Conservation (phyloP, 495 filamentous ascomycete species). For the Aspergillus olivimuriae region DNA sequence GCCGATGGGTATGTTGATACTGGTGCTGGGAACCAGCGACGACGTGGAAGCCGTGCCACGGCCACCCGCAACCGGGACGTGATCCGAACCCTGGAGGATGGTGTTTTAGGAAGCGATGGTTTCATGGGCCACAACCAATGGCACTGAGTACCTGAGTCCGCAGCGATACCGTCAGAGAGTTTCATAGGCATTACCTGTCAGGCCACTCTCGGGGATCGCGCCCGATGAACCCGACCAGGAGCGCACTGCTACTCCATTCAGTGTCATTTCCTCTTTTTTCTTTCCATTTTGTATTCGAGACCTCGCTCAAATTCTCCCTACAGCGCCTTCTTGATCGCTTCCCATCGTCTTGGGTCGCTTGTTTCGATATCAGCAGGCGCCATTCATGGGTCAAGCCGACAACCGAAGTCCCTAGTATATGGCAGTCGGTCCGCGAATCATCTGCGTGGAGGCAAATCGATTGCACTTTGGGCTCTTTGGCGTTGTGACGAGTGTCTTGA, state of each 20-base stretch:
- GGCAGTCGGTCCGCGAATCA: too few relatives aligned
- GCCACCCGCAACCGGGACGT: slow-evolving; percentile 74
- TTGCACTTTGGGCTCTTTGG: not conserved
- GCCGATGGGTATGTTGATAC: slow-evolving; percentile 71
- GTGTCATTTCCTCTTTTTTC: not conserved
- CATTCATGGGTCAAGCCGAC: too few relatives aligned
- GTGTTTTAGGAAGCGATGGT: slow-evolving; percentile 79
- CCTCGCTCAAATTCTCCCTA: not conserved
- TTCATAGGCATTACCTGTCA: slow-evolving; percentile 10
- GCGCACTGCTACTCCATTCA: slow-evolving; percentile 8
- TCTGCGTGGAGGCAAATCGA: too few relatives aligned
- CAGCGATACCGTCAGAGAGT: slow-evolving; percentile 7
- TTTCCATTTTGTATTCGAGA: slow-evolving; percentile 7
- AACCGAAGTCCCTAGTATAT: too few relatives aligned
- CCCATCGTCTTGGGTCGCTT: not conserved
- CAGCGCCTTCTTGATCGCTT: not conserved
- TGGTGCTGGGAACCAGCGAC: slow-evolving; percentile 54
- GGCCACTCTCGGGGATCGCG: slow-evolving; percentile 8
- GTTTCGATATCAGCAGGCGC: not conserved
- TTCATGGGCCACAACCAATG: slow-evolving; percentile 60
- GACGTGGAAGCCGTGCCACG: slow-evolving; percentile 70
- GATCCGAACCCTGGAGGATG: slow-evolving; percentile 87
- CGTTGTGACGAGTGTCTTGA: not conserved
- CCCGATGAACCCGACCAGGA: slow-evolving; percentile 5
- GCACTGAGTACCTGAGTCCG: slow-evolving; percentile 53